These are phyloP conservation scores for Sphenostylis stenocarpa DNA, from an alignment of 306 rosid species.

Conservation along the genomic window DNA sequence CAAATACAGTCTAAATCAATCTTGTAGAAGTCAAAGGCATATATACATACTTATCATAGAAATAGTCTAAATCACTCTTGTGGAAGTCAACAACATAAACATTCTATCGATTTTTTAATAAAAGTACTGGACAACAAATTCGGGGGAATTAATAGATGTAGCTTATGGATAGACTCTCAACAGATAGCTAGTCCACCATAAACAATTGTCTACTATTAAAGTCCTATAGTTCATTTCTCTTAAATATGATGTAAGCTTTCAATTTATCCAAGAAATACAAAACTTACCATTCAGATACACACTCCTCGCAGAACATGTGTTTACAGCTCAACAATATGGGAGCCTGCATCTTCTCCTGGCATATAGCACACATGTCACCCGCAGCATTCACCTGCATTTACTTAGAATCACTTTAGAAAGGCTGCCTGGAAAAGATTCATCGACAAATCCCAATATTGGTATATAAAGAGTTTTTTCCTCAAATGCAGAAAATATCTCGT, in stretches of 20 bases:
- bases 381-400: slow-evolving; percentile 72
- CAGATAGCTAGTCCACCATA: neutral
- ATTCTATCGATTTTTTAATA: neutral
- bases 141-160: neutral
- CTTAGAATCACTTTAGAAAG: slow-evolving; percentile 13
- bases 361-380: slow-evolving; percentile 91
- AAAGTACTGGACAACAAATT: neutral
- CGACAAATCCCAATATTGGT: neutral
- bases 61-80: neutral
- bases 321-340: slow-evolving; percentile 84
- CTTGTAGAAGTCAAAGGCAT: neutral
- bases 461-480: neutral
- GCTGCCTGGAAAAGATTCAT: neutral
- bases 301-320: slow-evolving; percentile 93
- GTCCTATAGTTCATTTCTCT: slow-evolving; percentile 13
- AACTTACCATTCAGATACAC: slow-evolving; percentile 94
- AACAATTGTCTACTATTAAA: neutral
- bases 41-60: neutral
- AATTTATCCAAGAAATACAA: slow-evolving; percentile 15
- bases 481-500: neutral
- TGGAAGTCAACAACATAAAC: no score
- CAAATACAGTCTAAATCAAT: neutral
- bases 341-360: slow-evolving; percentile 91
- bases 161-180: neutral
- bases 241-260: neutral